phyloP scores from a whole-genome alignment of 371 early-diverging fungal species.

The Chytridium lagenaria region DNA sequence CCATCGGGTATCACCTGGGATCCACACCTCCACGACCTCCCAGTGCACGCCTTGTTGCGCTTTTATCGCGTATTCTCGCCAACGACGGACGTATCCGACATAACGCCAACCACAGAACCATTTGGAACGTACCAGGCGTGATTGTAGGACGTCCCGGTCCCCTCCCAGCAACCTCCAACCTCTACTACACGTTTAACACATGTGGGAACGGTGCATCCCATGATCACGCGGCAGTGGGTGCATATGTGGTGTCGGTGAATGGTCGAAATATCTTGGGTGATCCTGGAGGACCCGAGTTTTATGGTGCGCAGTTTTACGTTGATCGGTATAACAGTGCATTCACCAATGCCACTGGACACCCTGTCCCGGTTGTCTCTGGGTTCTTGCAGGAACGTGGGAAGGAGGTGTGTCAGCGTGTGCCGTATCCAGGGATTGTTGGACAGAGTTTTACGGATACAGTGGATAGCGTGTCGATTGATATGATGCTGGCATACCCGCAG shows the following conservation, averaged over 20 bases:
- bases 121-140: neutral
- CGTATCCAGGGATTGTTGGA: neutral
- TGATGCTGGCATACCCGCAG: constrained; percentile 1
- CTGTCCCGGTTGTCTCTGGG: neutral
- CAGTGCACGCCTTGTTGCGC: neutral
- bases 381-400: constrained; percentile 3
- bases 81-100: neutral
- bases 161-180: neutral
- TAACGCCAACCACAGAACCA: neutral
- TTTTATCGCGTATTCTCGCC: neutral
- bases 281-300: constrained; percentile 1
- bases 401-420: neutral
- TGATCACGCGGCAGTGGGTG: constrained; percentile 2
- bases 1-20: neutral
- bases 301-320: neutral
- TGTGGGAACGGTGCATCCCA: constrained; percentile 6
- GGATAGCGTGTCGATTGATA: neutral
- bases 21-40: neutral
- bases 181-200: constrained; percentile 1
- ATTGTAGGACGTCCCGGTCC: neutral
- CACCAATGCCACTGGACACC: constrained; percentile 7
- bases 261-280: constrained; percentile 6
- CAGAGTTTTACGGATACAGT: neutral
- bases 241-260: neutral
- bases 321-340: neutral